phyloP scores from a whole-genome alignment of 306 rosid genomes.

The Dryas octopetala region DNA sequence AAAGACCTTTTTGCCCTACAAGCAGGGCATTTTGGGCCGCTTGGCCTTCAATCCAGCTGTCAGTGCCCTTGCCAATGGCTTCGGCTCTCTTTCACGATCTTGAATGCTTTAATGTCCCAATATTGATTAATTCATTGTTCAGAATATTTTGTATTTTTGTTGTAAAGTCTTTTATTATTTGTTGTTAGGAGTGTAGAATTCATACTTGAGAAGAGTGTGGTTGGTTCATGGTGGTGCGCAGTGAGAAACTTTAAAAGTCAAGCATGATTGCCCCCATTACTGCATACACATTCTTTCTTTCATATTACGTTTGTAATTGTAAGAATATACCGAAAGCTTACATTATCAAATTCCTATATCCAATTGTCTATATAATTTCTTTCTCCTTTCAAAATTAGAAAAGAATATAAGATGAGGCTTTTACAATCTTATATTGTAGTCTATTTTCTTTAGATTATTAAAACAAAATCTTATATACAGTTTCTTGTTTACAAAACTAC shows the following conservation, averaged over 20 bases:
- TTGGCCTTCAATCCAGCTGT: constrained; percentile 52
- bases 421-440: too few relatives aligned
- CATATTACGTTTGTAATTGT: constrained; percentile 3
- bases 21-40: constrained; percentile 77
- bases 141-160: background rate
- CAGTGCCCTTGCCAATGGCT: constrained; percentile 47
- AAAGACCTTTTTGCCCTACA: constrained; percentile 87
- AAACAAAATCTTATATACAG: too few relatives aligned
- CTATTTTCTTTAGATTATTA: too few relatives aligned
- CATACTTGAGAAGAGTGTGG: constrained; percentile 10
- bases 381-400: too few relatives aligned
- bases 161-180: constrained; percentile 17
- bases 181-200: background rate
- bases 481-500: too few relatives aligned
- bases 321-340: background rate
- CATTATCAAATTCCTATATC: background rate
- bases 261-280: constrained; percentile 7
- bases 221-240: constrained; percentile 7
- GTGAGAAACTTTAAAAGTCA: background rate
- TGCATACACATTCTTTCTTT: constrained; percentile 3
- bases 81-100: constrained; percentile 42
- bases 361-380: too few relatives aligned
- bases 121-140: background rate
- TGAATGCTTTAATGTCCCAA: constrained; percentile 6
- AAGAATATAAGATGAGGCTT: too few relatives aligned